Conservation (phyloP, 768 basidiomycete species). For the Leccinum aurantiacum region DNA sequence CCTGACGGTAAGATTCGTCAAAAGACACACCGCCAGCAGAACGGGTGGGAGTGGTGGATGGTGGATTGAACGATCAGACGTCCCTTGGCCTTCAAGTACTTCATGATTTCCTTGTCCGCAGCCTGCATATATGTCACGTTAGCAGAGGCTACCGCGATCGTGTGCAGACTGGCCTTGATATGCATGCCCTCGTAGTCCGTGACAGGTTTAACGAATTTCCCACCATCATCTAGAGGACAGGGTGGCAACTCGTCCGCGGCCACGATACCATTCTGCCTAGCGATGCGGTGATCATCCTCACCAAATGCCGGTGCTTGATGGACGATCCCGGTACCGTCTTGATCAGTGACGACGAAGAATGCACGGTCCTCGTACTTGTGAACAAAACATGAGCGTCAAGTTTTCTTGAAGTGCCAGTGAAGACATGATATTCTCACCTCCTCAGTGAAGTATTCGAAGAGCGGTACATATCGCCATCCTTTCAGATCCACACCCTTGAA, state of each 20-base stretch:
- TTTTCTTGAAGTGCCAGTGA: background rate
- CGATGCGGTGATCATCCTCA: slow-evolving; percentile 97
- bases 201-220: slow-evolving; percentile 85
- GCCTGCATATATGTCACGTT: slow-evolving; percentile 45
- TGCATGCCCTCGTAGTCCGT: slow-evolving; percentile 85
- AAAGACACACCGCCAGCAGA: slow-evolving; percentile 83
- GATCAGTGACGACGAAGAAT: slow-evolving; percentile 82
- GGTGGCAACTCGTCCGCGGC: slow-evolving; percentile 90
- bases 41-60: slow-evolving; percentile 90
- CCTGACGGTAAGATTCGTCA: background rate
- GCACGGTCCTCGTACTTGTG: slow-evolving; percentile 85
- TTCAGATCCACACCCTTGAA: slow-evolving; percentile 93
- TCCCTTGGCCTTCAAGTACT: slow-evolving; percentile 81
- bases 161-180: slow-evolving; percentile 67
- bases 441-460: slow-evolving; percentile 97
- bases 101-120: slow-evolving; percentile 94
- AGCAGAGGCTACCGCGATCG: background rate
- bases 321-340: slow-evolving; percentile 95
- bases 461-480: slow-evolving; percentile 91
- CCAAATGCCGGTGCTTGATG: slow-evolving; percentile 99
- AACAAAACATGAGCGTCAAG: background rate
- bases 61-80: slow-evolving; percentile 86
- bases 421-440: slow-evolving; percentile 51
- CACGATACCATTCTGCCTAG: slow-evolving; percentile 81
- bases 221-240: slow-evolving; percentile 90